Percentiles rank a stretch among this genome's conserved stretches.
phyloP scores from a whole-genome alignment of 1,284 basidiomycete genomes.

The Cutaneotrichosporon sp. region DNA sequence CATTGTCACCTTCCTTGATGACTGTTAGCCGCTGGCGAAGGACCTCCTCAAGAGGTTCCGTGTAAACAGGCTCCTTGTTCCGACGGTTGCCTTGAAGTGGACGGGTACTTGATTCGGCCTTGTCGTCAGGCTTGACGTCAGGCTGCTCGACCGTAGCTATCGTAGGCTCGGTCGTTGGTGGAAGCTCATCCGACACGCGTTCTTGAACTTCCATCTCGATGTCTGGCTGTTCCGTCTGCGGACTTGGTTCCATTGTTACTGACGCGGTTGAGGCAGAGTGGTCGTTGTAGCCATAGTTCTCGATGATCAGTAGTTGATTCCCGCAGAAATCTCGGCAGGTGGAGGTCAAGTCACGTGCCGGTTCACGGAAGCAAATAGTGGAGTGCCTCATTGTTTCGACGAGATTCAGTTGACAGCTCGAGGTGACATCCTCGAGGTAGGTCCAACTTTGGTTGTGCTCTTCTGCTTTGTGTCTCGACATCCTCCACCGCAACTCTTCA shows the following conservation, averaged over 20 bases:
- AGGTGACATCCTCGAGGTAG: too few species aligned
- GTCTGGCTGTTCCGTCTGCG: neutral
- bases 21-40: constrained; percentile 35
- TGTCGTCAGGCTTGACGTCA: neutral
- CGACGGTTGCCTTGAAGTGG: neutral
- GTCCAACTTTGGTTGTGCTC: neutral
- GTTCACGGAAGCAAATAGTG: constrained; percentile 5
- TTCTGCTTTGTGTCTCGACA: neutral
- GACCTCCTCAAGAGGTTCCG: constrained; percentile 34
- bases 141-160: neutral
- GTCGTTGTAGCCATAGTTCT: too few species aligned
- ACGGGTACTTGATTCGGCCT: neutral
- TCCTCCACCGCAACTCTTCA: neutral
- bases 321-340: constrained; percentile 10
- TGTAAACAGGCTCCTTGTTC: constrained; percentile 2
- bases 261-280: neutral
- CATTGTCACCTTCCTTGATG: constrained; percentile 49
- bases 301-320: too few species aligned
- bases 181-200: neutral
- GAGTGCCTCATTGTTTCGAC: neutral
- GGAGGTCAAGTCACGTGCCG: constrained; percentile 12
- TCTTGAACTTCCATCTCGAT: neutral
- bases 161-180: neutral
- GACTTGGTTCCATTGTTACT: neutral
- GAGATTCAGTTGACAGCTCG: too few species aligned